phyloP scores from a whole-genome alignment of 2,329 filamentous ascomycete genomes.

The Cordyceps fumosorosea region DNA sequence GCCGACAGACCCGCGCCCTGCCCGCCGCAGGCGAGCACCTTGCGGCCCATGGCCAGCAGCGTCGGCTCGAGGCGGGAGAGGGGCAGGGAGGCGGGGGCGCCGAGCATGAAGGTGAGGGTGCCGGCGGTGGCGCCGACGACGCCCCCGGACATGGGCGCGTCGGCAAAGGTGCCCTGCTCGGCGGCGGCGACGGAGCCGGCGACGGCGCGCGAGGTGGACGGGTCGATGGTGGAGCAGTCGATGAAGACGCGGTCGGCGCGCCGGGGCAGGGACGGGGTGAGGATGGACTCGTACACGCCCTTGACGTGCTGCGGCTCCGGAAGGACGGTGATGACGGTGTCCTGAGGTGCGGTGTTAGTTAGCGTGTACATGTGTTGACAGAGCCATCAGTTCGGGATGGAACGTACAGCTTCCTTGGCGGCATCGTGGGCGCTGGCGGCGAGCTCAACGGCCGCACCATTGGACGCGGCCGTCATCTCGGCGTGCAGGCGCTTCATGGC shows the following conservation, averaged over 20 bases:
- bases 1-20: slow-evolving; percentile 83
- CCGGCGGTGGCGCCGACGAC: slow-evolving; percentile 85
- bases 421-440: slow-evolving; percentile 41
- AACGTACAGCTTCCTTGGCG: slow-evolving; percentile 45
- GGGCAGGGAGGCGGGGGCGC: slow-evolving; percentile 50
- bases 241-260: slow-evolving; percentile 70
- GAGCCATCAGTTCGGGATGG: not conserved
- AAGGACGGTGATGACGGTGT: slow-evolving; percentile 80
- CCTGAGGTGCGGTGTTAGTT: slow-evolving; percentile 41
- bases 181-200: slow-evolving; percentile 60
- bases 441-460: slow-evolving; percentile 41
- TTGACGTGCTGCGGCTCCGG: slow-evolving; percentile 86
- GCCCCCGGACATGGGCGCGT: slow-evolving; percentile 95
- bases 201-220: slow-evolving; percentile 71
- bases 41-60: slow-evolving; percentile 76
- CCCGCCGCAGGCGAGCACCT: slow-evolving; percentile 75
- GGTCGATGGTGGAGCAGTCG: slow-evolving; percentile 95
- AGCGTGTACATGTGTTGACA: slow-evolving; percentile 13
- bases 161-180: slow-evolving; percentile 71
- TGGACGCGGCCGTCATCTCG: slow-evolving; percentile 38
- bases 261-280: slow-evolving; percentile 46
- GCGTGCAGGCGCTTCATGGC: slow-evolving; percentile 40
- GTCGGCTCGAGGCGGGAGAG: slow-evolving; percentile 61
- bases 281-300: slow-evolving; percentile 70
- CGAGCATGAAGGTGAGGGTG: slow-evolving; percentile 94